Base-by-base conservation (phyloP, 2,329 filamentous ascomycete species). In the Ophiostoma angusticollis region DNA sequence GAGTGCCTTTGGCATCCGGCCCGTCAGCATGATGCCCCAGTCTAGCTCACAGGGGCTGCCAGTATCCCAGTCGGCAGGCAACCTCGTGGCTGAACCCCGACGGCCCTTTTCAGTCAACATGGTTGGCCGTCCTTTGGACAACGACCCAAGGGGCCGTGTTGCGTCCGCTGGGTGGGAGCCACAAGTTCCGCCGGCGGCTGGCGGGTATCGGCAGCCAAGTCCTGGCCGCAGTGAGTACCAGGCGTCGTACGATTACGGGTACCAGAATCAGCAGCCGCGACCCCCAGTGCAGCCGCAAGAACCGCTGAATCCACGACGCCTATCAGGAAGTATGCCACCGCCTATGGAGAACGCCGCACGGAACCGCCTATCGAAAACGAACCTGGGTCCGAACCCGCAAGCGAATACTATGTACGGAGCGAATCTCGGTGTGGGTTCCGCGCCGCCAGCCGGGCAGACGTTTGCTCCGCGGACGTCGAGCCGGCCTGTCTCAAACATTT, bases 1-100 rank as follows among this genome's bases (percentile, higher is more conserved):
- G 38, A 66, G 67, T 47, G 63, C 70, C 1, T 74, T 74, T 49
- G 68, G 70, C 27, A 72, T 68, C 49, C 69, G 66, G 47, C 69
- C 58, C 51, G 64, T 52, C 47, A 64, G 49, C 52, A 12, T 6
- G 8, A 22, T 9, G 9, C 27, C 17, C 8, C 39, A 40, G 19
- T 3, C 23, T 5, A 38, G 35, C 1, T 17, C 50, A 52, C 28
- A 53, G 56, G 17, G 32, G 4, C 52, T 55, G 4, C 54, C 70
- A 47, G 60, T 53, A 23, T 63, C 65, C 3, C 61, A 68, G 35
- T 65, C 67, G 3, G 59, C 59, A 39, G 61, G 63, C 16, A 68
- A 64, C 48, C 56, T 72, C 37, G 24, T 18, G n/a, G 41, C 46
- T 2, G 42, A 43, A n/a, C n/a, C n/a, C 2, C 40, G 32, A 23